Percentiles rank a stretch among this genome's conserved stretches.
Conservation (phyloP, 352 stramenopile genomes). For the Pythium sp. region DNA sequence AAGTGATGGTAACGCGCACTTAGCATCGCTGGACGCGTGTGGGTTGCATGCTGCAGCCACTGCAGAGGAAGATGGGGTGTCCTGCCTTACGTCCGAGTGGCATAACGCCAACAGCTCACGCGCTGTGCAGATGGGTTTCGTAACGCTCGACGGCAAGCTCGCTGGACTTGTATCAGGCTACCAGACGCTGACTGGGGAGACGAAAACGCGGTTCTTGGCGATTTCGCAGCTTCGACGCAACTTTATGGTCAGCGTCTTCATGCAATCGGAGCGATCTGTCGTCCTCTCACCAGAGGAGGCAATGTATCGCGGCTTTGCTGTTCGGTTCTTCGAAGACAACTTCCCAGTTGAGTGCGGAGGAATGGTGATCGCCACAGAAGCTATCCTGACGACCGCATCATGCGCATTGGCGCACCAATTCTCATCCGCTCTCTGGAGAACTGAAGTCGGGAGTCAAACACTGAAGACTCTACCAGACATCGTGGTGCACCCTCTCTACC, state of each 20-base stretch:
- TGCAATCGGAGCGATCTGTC: too few species aligned
- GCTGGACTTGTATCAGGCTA: neutral
- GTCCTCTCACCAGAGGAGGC: neutral
- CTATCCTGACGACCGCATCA: conserved; percentile 7
- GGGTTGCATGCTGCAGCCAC: neutral
- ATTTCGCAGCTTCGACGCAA: too few species aligned
- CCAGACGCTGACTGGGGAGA: neutral
- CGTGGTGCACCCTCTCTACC: conserved; percentile 8
- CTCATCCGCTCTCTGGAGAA: neutral
- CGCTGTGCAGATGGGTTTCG: conserved; percentile 4
- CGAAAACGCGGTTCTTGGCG: neutral
- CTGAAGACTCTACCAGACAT: neutral
- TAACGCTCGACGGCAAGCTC: neutral
- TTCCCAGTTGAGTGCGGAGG: neutral
- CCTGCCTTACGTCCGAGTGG: neutral
- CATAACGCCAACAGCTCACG: neutral
- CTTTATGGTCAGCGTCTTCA: too few species aligned
- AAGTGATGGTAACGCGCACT: neutral
- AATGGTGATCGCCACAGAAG: neutral
- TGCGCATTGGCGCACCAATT: neutral
- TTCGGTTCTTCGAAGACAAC: neutral
- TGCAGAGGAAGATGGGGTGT: neutral
- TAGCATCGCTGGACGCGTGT: neutral
- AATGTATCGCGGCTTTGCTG: neutral
- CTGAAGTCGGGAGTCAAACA: too few species aligned